phyloP scores from a whole-genome alignment of 2,329 filamentous ascomycete species.

The Diaporthe longicolla region DNA sequence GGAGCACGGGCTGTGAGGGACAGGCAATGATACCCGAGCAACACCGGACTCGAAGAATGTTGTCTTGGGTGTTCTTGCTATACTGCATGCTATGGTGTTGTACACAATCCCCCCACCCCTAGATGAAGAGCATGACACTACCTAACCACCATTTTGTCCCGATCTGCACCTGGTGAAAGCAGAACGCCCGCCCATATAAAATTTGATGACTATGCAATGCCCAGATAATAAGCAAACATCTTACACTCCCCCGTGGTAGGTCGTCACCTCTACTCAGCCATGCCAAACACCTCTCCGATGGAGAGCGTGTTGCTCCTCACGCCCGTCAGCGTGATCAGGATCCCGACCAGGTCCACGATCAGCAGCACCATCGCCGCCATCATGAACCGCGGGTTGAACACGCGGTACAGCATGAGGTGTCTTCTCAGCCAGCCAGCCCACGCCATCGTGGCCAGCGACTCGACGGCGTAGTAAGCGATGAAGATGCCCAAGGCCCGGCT shows the following conservation, averaged over 20 bases:
- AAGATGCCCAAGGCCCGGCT: conserved; percentile 81
- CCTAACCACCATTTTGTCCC: not conserved
- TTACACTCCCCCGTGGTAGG: not conserved
- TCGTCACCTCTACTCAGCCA: conserved; percentile 63
- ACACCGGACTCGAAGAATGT: not conserved
- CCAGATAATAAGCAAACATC: not conserved
- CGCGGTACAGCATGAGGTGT: conserved; percentile 96
- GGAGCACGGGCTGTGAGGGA: conserved; percentile 39
- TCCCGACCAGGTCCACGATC: conserved; percentile 81
- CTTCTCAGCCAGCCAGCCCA: conserved; percentile 91
- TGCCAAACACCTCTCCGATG: conserved; percentile 91
- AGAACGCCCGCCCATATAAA: not conserved
- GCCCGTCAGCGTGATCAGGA: conserved; percentile 80
- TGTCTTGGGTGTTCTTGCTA: not conserved
- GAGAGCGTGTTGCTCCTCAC: conserved; percentile 83
- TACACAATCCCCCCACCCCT: not conserved
- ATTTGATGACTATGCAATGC: conserved; percentile 13
- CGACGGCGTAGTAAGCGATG: conserved; percentile 83
- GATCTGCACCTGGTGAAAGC: not conserved
- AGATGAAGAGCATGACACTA: conserved; percentile 6
- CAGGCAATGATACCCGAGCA: not conserved
- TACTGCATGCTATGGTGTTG: not conserved
- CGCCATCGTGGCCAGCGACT: conserved; percentile 87
- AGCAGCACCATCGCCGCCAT: conserved; percentile 79
- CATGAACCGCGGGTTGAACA: conserved; percentile 94